Evolutionary conservation across 345 rosid genomes (phyloP).

Genomic region (Populus euphratica): DNA sequence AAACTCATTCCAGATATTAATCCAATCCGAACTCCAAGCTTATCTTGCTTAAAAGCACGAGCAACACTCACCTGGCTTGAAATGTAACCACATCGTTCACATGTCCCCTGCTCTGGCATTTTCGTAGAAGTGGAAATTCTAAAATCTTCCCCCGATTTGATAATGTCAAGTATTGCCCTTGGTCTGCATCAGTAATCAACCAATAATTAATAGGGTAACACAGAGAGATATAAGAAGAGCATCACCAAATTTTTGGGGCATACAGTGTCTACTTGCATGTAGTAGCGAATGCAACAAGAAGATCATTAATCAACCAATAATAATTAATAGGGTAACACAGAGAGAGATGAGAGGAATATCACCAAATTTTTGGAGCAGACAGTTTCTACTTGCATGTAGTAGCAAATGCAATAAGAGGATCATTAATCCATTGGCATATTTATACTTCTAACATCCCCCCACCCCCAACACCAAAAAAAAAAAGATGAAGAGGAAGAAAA

Average conservation of each 20-base stretch:
- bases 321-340: neutral
- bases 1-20: neutral
- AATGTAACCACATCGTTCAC: conserved; percentile 89
- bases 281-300: neutral
- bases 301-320: conserved; percentile 6
- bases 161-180: conserved; percentile 81
- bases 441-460: neutral
- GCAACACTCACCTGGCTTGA: conserved; percentile 76
- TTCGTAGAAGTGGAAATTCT: conserved; percentile 75
- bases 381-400: neutral
- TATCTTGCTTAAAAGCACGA: neutral
- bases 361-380: neutral
- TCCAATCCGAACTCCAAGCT: neutral
- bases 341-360: neutral
- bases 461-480: too few relatives aligned
- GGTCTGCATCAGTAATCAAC: conserved; percentile 53
- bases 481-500: neutral
- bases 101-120: conserved; percentile 96
- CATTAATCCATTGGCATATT: neutral
- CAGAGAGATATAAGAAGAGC: neutral
- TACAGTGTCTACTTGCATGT: neutral
- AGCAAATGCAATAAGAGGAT: neutral
- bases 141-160: conserved; percentile 82
- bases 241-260: neutral
- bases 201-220: neutral